Percentiles rank a stretch among this genome's conserved stretches.
Evolutionary conservation across 306 rosid species (phyloP).

Genomic region (Quercus mongolica): DNA sequence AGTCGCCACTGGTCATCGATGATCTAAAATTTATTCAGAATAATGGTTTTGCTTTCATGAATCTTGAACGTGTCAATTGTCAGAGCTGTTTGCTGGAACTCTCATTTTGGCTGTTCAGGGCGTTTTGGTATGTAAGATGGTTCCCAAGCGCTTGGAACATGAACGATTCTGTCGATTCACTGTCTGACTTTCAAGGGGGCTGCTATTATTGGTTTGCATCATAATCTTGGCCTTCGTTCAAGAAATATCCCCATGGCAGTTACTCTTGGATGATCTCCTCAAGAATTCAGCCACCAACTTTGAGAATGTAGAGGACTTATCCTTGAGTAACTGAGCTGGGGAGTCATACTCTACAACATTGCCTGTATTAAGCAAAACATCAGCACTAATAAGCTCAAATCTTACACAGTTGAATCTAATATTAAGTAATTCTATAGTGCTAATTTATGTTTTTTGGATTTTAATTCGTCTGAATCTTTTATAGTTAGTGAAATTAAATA

Average conservation of each 20-base stretch:
- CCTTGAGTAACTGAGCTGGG: conserved; percentile 57
- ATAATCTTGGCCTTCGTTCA: too few relatives aligned
- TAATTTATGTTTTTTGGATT: not conserved
- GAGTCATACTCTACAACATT: conserved; percentile 62
- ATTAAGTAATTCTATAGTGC: not conserved
- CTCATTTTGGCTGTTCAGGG: too few relatives aligned
- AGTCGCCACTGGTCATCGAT: not conserved
- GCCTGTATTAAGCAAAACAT: conserved; percentile 44
- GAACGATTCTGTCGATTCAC: too few relatives aligned
- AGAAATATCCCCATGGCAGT: too few relatives aligned
- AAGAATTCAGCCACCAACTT: conserved; percentile 75
- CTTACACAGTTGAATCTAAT: not conserved
- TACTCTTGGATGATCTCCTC: conserved; percentile 48
- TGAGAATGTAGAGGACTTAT: conserved; percentile 63
- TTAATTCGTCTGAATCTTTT: not conserved
- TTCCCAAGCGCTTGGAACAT: too few relatives aligned
- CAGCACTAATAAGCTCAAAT: not conserved
- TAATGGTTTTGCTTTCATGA: too few relatives aligned
- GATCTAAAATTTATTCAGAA: too few relatives aligned
- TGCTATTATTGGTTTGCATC: too few relatives aligned
- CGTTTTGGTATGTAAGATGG: too few relatives aligned
- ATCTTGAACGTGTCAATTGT: too few relatives aligned
- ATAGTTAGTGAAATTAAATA: not conserved
- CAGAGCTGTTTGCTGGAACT: too few relatives aligned
- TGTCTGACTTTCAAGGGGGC: too few relatives aligned